Evolutionary conservation across 2,329 filamentous ascomycete genomes (phyloP).

Genomic region (Cladorrhinum sp.): DNA sequence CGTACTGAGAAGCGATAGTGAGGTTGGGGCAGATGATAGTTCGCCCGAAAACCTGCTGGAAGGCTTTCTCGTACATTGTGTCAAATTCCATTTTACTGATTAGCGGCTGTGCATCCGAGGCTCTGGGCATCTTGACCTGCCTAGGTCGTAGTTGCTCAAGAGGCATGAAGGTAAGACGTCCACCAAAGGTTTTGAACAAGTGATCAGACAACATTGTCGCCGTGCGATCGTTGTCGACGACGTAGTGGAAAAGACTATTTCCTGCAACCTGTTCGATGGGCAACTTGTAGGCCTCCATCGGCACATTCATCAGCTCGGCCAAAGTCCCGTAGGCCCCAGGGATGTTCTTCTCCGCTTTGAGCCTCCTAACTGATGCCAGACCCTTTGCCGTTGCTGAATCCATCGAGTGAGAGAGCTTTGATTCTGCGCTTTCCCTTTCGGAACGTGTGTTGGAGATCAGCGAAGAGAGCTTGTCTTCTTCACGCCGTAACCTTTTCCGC

Average conservation of each 20-base stretch:
- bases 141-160: constrained; percentile 75
- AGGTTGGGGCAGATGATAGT: constrained; percentile 92
- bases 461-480: constrained; percentile 82
- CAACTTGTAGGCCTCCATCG: constrained; percentile 72
- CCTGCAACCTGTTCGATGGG: constrained; percentile 93
- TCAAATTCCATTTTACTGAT: constrained; percentile 83
- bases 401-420: constrained; percentile 77
- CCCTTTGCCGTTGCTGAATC: constrained; percentile 84
- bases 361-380: constrained; percentile 77
- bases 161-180: constrained; percentile 92
- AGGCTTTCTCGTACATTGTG: constrained; percentile 72
- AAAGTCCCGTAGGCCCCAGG: constrained; percentile 88
- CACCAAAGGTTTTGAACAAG: constrained; percentile 74
- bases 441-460: constrained; percentile 71
- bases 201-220: constrained; percentile 77
- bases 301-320: constrained; percentile 86
- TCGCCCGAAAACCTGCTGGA: constrained; percentile 93
- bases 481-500: constrained; percentile 80
- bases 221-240: constrained; percentile 88
- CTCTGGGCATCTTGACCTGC: constrained; percentile 73
- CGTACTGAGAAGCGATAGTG: constrained; percentile 83
- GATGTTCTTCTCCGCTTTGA: constrained; percentile 76
- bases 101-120: constrained; percentile 82
- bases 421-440: constrained; percentile 75
- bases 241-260: constrained; percentile 89